phyloP scores from a whole-genome alignment of 495 filamentous ascomycete genomes.

The Neurospora discreta region DNA sequence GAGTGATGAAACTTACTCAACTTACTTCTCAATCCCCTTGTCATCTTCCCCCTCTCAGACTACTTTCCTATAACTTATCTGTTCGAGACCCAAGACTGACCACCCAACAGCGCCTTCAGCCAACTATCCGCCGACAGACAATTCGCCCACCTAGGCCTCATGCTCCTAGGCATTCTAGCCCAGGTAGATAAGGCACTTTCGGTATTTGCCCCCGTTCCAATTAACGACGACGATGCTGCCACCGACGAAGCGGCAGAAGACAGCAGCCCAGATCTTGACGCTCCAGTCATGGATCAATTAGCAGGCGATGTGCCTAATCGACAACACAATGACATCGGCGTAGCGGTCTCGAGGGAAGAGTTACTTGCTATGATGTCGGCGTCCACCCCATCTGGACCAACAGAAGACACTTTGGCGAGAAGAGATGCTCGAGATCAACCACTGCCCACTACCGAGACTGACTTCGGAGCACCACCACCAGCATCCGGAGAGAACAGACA shows the following conservation, averaged over 20 bases:
- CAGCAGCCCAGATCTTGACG: background rate
- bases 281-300: background rate
- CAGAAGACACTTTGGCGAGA: background rate
- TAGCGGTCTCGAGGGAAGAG: constrained; percentile 9
- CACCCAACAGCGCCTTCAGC: constrained; percentile 47
- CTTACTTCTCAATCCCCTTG: background rate
- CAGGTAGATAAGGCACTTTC: constrained; percentile 40
- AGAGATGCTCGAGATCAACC: background rate
- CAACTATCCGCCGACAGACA: constrained; percentile 60
- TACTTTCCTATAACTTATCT: background rate
- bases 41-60: background rate
- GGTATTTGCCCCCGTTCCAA: constrained; percentile 9
- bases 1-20: background rate
- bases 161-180: constrained; percentile 55
- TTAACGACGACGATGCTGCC: constrained; percentile 1
- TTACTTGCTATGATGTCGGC: background rate
- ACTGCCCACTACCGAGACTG: background rate
- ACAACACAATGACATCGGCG: constrained; percentile 8
- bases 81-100: background rate
- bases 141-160: constrained; percentile 68
- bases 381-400: background rate
- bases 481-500: background rate
- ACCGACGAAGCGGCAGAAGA: constrained; percentile 8
- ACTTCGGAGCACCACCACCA: constrained; percentile 5
- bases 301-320: background rate